A percentile compares a stretch with the other conserved stretches of the same genome.
Evolutionary conservation across 306 rosid species (phyloP).

Genomic region (Dryas drummondii): DNA sequence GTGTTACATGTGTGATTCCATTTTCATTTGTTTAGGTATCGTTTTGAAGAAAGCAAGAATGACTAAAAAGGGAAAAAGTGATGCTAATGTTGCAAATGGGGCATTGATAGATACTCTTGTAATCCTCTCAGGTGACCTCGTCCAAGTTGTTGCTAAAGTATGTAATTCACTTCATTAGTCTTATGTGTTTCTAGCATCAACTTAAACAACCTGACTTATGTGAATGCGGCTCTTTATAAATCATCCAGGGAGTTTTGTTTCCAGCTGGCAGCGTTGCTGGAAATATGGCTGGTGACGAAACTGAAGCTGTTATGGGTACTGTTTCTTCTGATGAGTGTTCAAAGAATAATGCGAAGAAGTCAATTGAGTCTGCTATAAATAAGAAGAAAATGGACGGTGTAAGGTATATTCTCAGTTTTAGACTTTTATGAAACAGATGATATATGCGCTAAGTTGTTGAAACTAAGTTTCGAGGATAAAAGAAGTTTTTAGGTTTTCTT

Average conservation of each 20-base stretch:
- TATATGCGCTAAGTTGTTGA: neutral
- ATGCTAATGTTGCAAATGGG: constrained; percentile 47
- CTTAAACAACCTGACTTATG: constrained; percentile 20
- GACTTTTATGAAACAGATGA: constrained; percentile 13
- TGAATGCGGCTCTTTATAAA: constrained; percentile 21
- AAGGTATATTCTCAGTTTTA: constrained; percentile 48
- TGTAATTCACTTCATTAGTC: constrained; percentile 10
- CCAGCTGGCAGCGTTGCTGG: constrained; percentile 51
- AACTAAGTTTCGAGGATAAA: neutral
- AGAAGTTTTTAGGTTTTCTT: neutral
- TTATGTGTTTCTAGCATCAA: neutral
- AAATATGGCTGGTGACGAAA: constrained; percentile 40
- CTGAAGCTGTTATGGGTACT: constrained; percentile 39
- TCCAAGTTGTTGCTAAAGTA: constrained; percentile 85
- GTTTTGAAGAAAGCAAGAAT: constrained; percentile 82
- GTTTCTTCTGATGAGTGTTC: constrained; percentile 32
- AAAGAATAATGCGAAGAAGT: constrained; percentile 32
- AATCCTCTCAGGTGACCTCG: constrained; percentile 64
- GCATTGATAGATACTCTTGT: constrained; percentile 63
- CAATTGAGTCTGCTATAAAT: constrained; percentile 28
- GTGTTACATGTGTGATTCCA: no score
- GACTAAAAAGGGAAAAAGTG: constrained; percentile 61
- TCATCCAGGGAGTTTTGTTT: constrained; percentile 57
- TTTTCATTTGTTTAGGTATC: constrained; percentile 43
- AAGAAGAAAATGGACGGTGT: constrained; percentile 35